These are phyloP conservation scores for Apophysomyces ossiformis DNA, from an alignment of 371 early-diverging fungal genomes.

Conservation along the genomic window DNA sequence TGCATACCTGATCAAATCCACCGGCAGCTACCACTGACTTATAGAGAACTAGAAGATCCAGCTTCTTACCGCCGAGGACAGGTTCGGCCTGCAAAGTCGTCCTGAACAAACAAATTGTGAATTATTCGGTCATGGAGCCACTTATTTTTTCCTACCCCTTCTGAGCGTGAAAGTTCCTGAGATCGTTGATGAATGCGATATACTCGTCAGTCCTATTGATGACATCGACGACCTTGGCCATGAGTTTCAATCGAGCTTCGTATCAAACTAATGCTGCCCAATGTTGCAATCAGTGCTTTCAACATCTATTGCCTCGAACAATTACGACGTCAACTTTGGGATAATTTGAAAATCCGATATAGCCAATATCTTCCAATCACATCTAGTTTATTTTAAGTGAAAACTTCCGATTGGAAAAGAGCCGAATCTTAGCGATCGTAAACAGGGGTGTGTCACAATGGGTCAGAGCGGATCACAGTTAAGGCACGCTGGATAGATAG, in stretches of 20 bases:
- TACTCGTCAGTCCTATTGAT: constrained; percentile 79
- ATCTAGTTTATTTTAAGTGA: too few species aligned
- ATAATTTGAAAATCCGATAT: too few species aligned
- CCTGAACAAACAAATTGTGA: constrained; percentile 36
- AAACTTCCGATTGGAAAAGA: too few species aligned
- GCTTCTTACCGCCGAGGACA: constrained; percentile 78
- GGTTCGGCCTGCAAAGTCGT: constrained; percentile 76
- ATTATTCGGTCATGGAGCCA: background rate
- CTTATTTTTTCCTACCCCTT: constrained; percentile 61
- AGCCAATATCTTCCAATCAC: too few species aligned
- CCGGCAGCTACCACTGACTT: constrained; percentile 73
- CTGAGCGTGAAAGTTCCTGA: constrained; percentile 71
- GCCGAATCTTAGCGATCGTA: too few species aligned
- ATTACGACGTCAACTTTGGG: too few species aligned
- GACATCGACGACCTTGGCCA: constrained; percentile 60
- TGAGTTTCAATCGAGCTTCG: constrained; percentile 23
- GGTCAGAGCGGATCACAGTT: too few species aligned
- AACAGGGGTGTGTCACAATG: too few species aligned
- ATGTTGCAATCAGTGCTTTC: background rate
- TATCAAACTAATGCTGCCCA: background rate
- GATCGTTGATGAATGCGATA: constrained; percentile 70
- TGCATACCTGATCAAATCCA: constrained; percentile 74
- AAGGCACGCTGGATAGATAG: too few species aligned
- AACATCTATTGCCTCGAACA: background rate
- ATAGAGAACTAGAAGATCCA: constrained; percentile 77